Conservation (phyloP, 345 rosid species). For the Acer saccharum region DNA sequence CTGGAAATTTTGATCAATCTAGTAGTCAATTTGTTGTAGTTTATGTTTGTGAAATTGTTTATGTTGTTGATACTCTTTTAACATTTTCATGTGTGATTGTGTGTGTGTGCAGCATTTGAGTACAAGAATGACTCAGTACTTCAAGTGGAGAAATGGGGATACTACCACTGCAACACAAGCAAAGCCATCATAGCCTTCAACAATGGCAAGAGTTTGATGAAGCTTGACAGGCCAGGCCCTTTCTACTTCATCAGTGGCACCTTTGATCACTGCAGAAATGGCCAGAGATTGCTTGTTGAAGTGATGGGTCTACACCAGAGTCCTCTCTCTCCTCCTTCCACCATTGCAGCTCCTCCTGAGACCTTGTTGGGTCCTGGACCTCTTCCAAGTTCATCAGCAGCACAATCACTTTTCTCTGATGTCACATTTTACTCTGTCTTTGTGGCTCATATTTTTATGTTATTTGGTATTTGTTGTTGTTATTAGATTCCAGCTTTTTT, state of each 20-base stretch:
- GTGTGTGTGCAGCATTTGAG: slow-evolving; percentile 47
- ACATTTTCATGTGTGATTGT: neutral
- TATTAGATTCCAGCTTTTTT: neutral
- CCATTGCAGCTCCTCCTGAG: slow-evolving; percentile 37
- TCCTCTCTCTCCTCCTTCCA: slow-evolving; percentile 29
- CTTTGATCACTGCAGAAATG: slow-evolving; percentile 57
- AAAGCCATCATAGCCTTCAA: slow-evolving; percentile 42
- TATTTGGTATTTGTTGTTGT: neutral
- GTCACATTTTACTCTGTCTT: slow-evolving; percentile 15
- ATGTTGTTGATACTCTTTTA: neutral
- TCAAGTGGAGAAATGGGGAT: slow-evolving; percentile 75
- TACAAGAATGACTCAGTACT: slow-evolving; percentile 76
- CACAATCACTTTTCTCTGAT: slow-evolving; percentile 16
- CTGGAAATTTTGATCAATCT: too few relatives aligned
- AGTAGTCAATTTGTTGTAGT: too few relatives aligned
- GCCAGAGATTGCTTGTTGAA: slow-evolving; percentile 70
- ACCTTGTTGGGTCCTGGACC: slow-evolving; percentile 32
- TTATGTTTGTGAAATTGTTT: neutral
- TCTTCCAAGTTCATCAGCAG: slow-evolving; percentile 31
- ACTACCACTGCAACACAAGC: slow-evolving; percentile 67
- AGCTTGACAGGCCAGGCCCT: slow-evolving; percentile 68
- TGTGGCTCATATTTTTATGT: slow-evolving; percentile 17
- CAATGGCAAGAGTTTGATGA: slow-evolving; percentile 60
- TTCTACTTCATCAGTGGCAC: slow-evolving; percentile 79
- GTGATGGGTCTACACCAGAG: slow-evolving; percentile 58